These are phyloP conservation scores for Aspergillus novoparasiticus DNA, from an alignment of 2,329 filamentous ascomycete species.

Conservation along the genomic window DNA sequence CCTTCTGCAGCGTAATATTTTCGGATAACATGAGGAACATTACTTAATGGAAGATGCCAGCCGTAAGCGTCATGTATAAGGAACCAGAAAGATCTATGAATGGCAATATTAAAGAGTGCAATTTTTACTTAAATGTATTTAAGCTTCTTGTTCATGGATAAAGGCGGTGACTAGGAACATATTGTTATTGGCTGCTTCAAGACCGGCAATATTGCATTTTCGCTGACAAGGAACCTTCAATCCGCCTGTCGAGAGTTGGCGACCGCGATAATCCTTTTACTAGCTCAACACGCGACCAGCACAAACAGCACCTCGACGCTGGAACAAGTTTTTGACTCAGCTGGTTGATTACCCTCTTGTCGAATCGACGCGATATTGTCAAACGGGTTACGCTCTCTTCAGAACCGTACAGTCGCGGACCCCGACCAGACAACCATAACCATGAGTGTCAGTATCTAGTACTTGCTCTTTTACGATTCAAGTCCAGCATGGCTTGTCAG, in stretches of 20 bases:
- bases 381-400: background rate
- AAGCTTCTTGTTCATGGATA: background rate
- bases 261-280: conserved; percentile 10
- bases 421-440: conserved; percentile 18
- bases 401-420: conserved; percentile 7
- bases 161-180: conserved; percentile 28
- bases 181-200: conserved; percentile 28
- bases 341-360: background rate
- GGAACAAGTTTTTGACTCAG: background rate
- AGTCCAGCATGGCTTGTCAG: conserved; percentile 34
- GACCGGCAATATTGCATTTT: conserved; percentile 39
- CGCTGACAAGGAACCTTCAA: conserved; percentile 22
- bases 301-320: background rate
- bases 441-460: conserved; percentile 37
- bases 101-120: background rate
- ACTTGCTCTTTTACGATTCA: conserved; percentile 1
- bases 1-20: background rate
- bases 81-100: background rate
- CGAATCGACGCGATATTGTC: background rate
- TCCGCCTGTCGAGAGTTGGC: conserved; percentile 15
- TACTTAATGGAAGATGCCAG: background rate
- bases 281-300: conserved; percentile 11
- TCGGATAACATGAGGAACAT: background rate
- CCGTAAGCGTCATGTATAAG: background rate
- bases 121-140: background rate